Base-by-base conservation (phyloP, 225 moss, liverwort and hornwort genomes). In the Marchantia polymorpha region DNA sequence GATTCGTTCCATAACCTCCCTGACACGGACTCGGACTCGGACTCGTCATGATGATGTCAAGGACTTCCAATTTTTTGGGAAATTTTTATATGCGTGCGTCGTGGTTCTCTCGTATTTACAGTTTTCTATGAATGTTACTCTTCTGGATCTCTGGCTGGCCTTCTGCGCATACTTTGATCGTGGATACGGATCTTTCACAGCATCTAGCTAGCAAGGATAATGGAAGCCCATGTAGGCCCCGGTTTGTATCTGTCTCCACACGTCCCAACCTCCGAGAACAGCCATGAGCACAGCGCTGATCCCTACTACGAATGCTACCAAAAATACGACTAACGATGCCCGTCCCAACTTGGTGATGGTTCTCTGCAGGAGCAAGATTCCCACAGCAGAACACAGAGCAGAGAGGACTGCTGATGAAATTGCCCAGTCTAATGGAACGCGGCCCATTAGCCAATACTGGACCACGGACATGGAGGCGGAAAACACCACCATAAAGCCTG, bases 211-310 rank as follows among this genome's bases (percentile, higher is more conserved):
- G 84, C 93, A 93, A 31, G 91, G 90, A 75, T 80, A 50, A 69
- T 87, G 89, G 72, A 95, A 91, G 48, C 95, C 92, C 93, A 95
- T 95, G 54, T 95, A 87, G 7, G 79, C 89, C 66, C 92, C 93
- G 22, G 51, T 72, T 75, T 60, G 4, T 48, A 83, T 90, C 63
- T 92, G 88, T 73, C 84, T 77, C 85, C 84, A 92, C 72, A 90
- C 77, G n/a, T 90, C 88, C 78, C 78, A 67, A n/a, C 88, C 87
- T 84, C 91, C 92, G 50, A 88, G 91, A 69, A 79, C 64, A 51
- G 76, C 69, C 56, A 90, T 95, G 63, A 91, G 76, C 63, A 93
- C 17, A 71, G 93, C 83, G 78, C 95, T 90, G 5, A 83, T 6
- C 23, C 88, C 93, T 12, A 93, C 48, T 3, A 89, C 90, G 27